phyloP scores from a whole-genome alignment of 495 filamentous ascomycete genomes.

The Melanomma pulvis-pyrius region DNA sequence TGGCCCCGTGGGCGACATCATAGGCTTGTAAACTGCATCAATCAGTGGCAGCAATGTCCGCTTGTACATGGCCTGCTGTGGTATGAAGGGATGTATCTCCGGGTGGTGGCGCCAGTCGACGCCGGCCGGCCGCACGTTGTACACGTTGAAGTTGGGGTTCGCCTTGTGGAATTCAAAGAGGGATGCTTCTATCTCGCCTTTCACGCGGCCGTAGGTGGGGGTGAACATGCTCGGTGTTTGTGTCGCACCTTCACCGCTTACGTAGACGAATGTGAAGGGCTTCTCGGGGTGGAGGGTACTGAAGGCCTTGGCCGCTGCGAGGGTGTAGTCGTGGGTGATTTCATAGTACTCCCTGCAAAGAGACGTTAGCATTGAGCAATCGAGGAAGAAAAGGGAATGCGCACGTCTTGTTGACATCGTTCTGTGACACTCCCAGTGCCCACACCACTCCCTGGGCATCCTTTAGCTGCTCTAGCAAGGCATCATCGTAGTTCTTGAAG shows the following conservation, averaged over 20 bases:
- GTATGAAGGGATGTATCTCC: constrained; percentile 54
- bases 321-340: constrained; percentile 66
- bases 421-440: constrained; percentile 67
- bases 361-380: not conserved
- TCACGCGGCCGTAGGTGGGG: constrained; percentile 60
- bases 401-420: constrained; percentile 61
- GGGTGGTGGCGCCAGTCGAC: constrained; percentile 55
- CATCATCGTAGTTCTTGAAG: constrained; percentile 58
- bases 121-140: constrained; percentile 56
- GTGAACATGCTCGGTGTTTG: constrained; percentile 55
- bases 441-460: constrained; percentile 70
- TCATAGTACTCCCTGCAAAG: constrained; percentile 62
- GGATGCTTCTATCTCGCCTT: constrained; percentile 63
- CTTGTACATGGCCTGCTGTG: constrained; percentile 37
- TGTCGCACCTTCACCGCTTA: constrained; percentile 63
- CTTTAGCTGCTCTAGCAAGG: constrained; percentile 60
- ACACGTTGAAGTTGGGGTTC: constrained; percentile 52
- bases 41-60: constrained; percentile 30
- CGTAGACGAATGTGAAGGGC: constrained; percentile 69
- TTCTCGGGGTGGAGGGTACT: constrained; percentile 49
- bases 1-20: constrained; percentile 49
- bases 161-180: constrained; percentile 52
- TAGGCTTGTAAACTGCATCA: constrained; percentile 25
- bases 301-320: constrained; percentile 65
- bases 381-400: constrained; percentile 20